phyloP scores from a whole-genome alignment of 495 filamentous ascomycete species.

The Hypoxylon intermedium region DNA sequence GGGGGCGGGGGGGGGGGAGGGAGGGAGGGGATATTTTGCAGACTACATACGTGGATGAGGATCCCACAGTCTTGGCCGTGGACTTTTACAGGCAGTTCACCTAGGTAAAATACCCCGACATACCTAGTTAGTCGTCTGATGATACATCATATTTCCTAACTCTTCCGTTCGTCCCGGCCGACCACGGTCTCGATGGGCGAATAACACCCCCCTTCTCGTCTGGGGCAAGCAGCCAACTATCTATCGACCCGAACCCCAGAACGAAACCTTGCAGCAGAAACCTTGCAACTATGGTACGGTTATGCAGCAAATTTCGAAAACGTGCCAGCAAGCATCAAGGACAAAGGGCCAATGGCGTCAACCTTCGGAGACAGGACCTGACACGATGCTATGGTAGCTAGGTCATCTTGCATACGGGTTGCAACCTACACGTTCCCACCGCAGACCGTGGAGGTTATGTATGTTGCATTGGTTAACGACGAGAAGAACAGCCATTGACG shows the following conservation, averaged over 20 bases:
- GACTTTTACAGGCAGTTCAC: background rate
- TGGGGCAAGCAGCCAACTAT: background rate
- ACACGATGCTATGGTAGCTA: too few relatives aligned
- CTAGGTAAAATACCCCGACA: too few relatives aligned
- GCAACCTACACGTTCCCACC: too few relatives aligned
- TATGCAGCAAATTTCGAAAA: constrained; percentile 5
- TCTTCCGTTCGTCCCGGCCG: background rate
- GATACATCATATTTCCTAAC: constrained; percentile 6
- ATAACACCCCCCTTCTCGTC: background rate
- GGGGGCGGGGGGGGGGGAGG: too few relatives aligned
- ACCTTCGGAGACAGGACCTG: background rate
- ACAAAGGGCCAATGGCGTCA: constrained; percentile 12
- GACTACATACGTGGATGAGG: background rate
- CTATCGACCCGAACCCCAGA: background rate
- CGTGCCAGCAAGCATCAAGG: constrained; percentile 4
- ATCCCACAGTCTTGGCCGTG: background rate
- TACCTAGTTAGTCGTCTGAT: too few relatives aligned
- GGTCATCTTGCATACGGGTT: too few relatives aligned
- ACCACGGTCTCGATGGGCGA: too few relatives aligned
- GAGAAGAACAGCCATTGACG: too few relatives aligned
- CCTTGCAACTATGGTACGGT: constrained; percentile 4
- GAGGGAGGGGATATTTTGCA: too few relatives aligned
- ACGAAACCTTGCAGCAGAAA: background rate
- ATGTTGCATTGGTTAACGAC: too few relatives aligned
- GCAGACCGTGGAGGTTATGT: too few relatives aligned